These are phyloP conservation scores for Coffea canephora DNA, from an alignment of 257 asterid genomes.

Conservation along the genomic window DNA sequence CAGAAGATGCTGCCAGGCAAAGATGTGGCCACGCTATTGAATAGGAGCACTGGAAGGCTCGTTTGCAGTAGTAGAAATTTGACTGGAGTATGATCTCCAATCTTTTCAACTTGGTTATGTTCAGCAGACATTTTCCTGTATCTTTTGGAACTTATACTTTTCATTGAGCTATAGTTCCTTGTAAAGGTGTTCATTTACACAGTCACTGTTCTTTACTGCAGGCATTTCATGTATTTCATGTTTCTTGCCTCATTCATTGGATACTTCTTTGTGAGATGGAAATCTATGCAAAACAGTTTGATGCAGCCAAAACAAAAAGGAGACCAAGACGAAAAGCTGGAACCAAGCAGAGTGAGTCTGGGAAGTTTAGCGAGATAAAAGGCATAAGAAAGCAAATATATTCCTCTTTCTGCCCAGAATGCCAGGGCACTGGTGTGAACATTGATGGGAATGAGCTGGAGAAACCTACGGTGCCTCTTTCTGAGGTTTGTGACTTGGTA, in stretches of 20 bases:
- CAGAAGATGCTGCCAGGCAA: constrained; percentile 80
- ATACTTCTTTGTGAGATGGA: constrained; percentile 75
- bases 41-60: constrained; percentile 75
- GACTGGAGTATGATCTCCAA: constrained; percentile 61
- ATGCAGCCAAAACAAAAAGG: constrained; percentile 40
- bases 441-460: constrained; percentile 60
- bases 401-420: constrained; percentile 76
- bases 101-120: neutral
- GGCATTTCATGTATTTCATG: constrained; percentile 89
- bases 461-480: constrained; percentile 69
- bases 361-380: constrained; percentile 34
- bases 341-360: constrained; percentile 38
- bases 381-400: constrained; percentile 27
- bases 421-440: constrained; percentile 82
- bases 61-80: constrained; percentile 87
- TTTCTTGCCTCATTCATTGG: constrained; percentile 92
- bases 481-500: constrained; percentile 49
- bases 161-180: constrained; percentile 1
- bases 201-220: constrained; percentile 26
- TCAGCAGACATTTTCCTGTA: neutral
- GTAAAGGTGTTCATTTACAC: neutral
- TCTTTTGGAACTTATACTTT: constrained; percentile 1
- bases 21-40: constrained; percentile 85
- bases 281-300: constrained; percentile 37
- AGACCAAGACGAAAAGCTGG: constrained; percentile 53